phyloP scores from a whole-genome alignment of 306 rosid species.

The Medicago ruthenica region DNA sequence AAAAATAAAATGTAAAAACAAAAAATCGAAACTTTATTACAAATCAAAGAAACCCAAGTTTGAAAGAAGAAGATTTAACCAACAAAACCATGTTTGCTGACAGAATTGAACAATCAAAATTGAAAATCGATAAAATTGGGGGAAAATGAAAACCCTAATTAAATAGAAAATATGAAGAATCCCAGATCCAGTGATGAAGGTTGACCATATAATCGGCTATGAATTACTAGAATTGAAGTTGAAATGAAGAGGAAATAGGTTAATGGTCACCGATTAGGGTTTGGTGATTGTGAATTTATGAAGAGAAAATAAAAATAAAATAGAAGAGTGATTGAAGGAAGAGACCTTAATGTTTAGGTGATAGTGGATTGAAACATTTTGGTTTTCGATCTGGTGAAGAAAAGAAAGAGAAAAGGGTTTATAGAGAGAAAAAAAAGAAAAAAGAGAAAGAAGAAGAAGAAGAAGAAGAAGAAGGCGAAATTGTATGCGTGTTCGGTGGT shows the following conservation, averaged over 20 bases:
- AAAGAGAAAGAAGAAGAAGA: neutral
- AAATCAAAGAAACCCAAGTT: conserved; percentile 46
- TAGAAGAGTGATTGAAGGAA: neutral
- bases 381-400: conserved; percentile 28
- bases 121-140: conserved; percentile 26
- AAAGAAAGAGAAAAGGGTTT: neutral
- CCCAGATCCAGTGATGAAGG: conserved; percentile 43
- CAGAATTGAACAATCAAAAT: conserved; percentile 48
- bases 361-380: conserved; percentile 25
- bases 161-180: conserved; percentile 41
- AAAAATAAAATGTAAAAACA: neutral
- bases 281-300: neutral
- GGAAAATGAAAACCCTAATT: conserved; percentile 45
- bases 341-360: conserved; percentile 12
- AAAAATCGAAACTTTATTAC: conserved; percentile 25
- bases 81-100: conserved; percentile 27
- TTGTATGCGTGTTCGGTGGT: neutral
- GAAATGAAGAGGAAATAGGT: conserved; percentile 20
- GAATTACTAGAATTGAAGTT: conserved; percentile 39
- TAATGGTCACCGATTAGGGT: conserved; percentile 27
- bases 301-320: neutral
- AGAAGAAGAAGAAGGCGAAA: neutral
- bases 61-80: neutral
- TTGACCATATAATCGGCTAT: conserved; percentile 35
- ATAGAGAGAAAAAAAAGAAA: conserved; percentile 1